Conservation (phyloP, 306 rosid genomes). For the Malus sylvestris region DNA sequence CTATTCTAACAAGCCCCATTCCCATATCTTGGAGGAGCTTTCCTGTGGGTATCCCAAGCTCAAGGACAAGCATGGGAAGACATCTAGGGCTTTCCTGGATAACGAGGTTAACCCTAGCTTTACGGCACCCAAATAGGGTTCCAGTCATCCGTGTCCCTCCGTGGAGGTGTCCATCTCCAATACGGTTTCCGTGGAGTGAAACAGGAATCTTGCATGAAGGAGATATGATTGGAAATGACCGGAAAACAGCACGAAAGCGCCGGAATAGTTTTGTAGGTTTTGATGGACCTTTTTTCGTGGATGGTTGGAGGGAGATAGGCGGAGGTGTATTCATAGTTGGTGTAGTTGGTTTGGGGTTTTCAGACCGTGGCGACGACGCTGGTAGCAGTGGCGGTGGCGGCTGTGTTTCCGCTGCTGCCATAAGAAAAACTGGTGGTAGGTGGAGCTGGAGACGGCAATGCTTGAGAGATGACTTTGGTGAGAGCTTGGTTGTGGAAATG, state of each 20-base stretch:
- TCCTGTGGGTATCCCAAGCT: constrained; percentile 54
- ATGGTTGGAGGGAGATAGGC: constrained; percentile 54
- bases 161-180: constrained; percentile 30
- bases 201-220: constrained; percentile 54
- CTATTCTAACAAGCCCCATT: constrained; percentile 55
- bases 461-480: neutral
- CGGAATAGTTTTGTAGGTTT: constrained; percentile 32
- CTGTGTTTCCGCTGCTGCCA: neutral
- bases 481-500: neutral
- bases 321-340: neutral
- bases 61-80: constrained; percentile 54
- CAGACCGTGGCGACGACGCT: neutral
- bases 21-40: constrained; percentile 74
- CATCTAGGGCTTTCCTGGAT: constrained; percentile 64
- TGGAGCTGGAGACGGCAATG: neutral
- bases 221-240: constrained; percentile 60
- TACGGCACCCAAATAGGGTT: constrained; percentile 61
- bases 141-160: constrained; percentile 65
- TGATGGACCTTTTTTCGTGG: constrained; percentile 33
- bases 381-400: neutral
- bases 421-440: neutral
- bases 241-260: constrained; percentile 43
- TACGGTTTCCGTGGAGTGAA: constrained; percentile 13
- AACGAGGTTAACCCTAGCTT: constrained; percentile 55
- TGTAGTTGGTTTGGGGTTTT: neutral